Conservation (phyloP, 805 yeast species). For the Nakazawaea sp. region DNA sequence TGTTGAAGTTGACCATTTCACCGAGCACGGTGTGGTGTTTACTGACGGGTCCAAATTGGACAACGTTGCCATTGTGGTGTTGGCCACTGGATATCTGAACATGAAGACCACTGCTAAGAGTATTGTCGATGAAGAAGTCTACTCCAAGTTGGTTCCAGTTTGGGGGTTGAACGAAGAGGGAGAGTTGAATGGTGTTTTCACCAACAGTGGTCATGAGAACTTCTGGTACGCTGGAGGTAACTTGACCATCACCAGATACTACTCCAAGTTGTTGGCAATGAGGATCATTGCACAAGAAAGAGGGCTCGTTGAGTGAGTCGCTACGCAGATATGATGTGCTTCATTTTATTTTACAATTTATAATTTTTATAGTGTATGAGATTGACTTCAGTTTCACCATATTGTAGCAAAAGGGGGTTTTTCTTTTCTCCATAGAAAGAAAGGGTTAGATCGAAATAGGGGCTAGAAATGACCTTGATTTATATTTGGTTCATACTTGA, state of each 20-base stretch:
- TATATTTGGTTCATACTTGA: not conserved
- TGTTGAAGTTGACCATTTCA: constrained; percentile 25
- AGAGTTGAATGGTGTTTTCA: constrained; percentile 30
- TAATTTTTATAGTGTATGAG: too few species aligned
- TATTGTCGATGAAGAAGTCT: constrained; percentile 29
- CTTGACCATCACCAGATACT: constrained; percentile 29
- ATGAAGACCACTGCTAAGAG: constrained; percentile 33
- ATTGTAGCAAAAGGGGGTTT: too few species aligned
- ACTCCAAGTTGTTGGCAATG: constrained; percentile 31
- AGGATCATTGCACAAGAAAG: constrained; percentile 28
- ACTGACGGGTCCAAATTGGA: constrained; percentile 30
- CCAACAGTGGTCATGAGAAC: constrained; percentile 32
- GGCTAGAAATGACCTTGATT: too few species aligned
- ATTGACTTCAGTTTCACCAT: too few species aligned
- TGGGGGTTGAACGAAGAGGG: constrained; percentile 40
- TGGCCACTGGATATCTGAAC: constrained; percentile 38
- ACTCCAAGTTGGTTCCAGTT: constrained; percentile 28
- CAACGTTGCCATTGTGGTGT: constrained; percentile 30
- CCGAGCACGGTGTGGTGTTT: constrained; percentile 30
- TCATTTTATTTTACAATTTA: not conserved
- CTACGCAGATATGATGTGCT: too few species aligned
- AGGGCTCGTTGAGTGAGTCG: constrained; percentile 3
- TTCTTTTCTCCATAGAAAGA: too few species aligned
- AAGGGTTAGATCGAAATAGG: too few species aligned
- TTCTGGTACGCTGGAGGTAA: constrained; percentile 37